Conservation (phyloP, 768 basidiomycete genomes). For the Hypholoma fasciculare region DNA sequence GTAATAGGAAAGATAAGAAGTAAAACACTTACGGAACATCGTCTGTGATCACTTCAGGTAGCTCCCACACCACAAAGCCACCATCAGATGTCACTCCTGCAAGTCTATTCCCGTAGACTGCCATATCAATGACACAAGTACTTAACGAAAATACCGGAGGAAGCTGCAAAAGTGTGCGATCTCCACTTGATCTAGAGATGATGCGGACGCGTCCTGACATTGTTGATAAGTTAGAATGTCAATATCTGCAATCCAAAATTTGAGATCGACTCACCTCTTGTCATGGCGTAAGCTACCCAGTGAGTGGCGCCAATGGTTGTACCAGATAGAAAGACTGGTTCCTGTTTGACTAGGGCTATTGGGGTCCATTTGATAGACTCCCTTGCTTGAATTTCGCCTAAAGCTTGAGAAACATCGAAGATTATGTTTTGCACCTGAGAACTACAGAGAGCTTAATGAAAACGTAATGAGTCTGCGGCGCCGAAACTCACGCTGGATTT, state of each 20-base stretch:
- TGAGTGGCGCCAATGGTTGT: slow-evolving; percentile 89
- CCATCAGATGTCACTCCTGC: slow-evolving; percentile 88
- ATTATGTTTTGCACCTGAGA: slow-evolving; percentile 67
- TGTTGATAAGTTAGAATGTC: not conserved
- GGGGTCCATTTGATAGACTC: slow-evolving; percentile 88
- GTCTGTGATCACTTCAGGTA: slow-evolving; percentile 81
- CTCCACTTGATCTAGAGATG: slow-evolving; percentile 85
- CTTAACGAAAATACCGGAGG: slow-evolving; percentile 58
- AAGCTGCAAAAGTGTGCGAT: slow-evolving; percentile 82
- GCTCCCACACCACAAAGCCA: slow-evolving; percentile 87
- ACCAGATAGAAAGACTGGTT: slow-evolving; percentile 80
- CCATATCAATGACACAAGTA: slow-evolving; percentile 82
- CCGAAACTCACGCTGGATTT: slow-evolving; percentile 54
- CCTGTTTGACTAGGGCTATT: slow-evolving; percentile 86
- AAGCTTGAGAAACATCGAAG: slow-evolving; percentile 71
- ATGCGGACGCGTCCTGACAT: slow-evolving; percentile 75
- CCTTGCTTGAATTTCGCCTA: slow-evolving; percentile 75
- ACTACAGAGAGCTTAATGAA: slow-evolving; percentile 31
- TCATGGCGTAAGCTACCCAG: slow-evolving; percentile 95
- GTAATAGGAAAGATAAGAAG: slow-evolving; percentile 1
- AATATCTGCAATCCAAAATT: not conserved
- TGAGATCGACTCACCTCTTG: slow-evolving; percentile 51
- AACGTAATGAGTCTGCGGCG: not conserved
- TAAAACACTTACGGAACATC: slow-evolving; percentile 72
- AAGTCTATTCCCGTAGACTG: slow-evolving; percentile 77